Conservation (phyloP, 805 yeast species). For the Candida montana region DNA sequence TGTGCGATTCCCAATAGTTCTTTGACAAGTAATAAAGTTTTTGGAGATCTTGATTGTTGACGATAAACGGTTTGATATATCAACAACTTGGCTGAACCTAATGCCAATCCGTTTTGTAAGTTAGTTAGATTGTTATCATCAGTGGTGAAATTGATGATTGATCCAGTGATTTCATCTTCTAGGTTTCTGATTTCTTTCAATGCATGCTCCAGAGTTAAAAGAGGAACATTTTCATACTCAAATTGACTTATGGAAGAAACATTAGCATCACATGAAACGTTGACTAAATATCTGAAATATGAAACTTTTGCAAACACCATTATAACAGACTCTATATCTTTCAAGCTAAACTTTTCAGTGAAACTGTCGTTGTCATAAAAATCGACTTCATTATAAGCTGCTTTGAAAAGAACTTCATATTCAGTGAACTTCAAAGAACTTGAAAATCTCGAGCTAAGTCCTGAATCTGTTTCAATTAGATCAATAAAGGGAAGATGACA, state of each 20-base stretch:
- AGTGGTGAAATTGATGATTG: neutral
- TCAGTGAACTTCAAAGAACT: neutral
- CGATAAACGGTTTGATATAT: neutral
- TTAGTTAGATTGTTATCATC: neutral
- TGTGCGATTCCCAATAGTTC: neutral
- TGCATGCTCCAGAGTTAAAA: neutral
- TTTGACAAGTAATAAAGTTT: slow-evolving; percentile 1
- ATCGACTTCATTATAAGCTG: neutral
- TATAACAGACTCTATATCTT: neutral
- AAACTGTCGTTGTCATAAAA: neutral
- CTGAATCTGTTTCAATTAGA: neutral
- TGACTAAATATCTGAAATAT: neutral
- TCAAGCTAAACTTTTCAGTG: neutral
- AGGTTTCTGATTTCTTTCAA: neutral
- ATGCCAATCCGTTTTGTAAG: neutral
- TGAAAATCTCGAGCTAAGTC: neutral
- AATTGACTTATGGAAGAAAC: neutral
- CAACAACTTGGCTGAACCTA: slow-evolving; percentile 1
- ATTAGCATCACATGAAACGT: slow-evolving; percentile 1
- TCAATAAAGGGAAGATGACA: slow-evolving; percentile 1
- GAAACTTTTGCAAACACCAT: neutral
- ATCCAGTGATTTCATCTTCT: neutral
- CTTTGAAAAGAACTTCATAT: neutral
- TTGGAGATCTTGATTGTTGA: slow-evolving; percentile 1
- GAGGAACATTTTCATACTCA: slow-evolving; percentile 1